phyloP scores from a whole-genome alignment of 306 rosid species.

The Herpetospermum pedunculosum region DNA sequence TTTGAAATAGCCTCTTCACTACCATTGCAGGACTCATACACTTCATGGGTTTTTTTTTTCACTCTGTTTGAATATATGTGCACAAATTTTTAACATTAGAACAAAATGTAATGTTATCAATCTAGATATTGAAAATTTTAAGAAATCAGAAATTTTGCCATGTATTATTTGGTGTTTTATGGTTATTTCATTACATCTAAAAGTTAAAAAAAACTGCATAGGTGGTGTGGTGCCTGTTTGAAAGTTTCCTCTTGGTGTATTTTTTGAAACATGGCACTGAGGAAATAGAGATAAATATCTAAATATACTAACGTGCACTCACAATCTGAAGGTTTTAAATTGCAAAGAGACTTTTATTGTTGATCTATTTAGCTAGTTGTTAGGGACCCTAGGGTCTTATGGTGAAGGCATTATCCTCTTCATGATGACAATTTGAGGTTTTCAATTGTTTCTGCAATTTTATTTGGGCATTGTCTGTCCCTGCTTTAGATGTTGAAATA shows the following conservation, averaged over 20 bases:
- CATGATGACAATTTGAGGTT: background rate
- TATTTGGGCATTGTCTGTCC: background rate
- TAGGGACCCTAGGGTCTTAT: background rate
- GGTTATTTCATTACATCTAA: too few species aligned
- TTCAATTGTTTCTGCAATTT: background rate
- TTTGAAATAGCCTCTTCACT: background rate
- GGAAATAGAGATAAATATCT: background rate
- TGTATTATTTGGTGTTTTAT: too few species aligned
- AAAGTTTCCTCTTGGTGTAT: background rate
- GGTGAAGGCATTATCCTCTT: too few species aligned
- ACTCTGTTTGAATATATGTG: too few species aligned
- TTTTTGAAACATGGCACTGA: background rate
- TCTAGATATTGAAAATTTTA: too few species aligned
- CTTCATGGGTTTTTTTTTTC: too few species aligned
- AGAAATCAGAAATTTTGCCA: too few species aligned
- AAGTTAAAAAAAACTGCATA: too few species aligned
- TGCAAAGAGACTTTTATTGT: background rate
- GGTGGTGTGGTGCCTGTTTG: too few species aligned
- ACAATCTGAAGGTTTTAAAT: background rate
- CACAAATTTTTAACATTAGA: too few species aligned
- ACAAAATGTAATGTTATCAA: too few species aligned
- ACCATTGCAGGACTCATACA: background rate
- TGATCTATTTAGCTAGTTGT: too few species aligned
- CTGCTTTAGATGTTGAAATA: background rate
- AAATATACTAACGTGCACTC: background rate